phyloP scores from a whole-genome alignment of 768 basidiomycete species.

The Boletus reticulatus region DNA sequence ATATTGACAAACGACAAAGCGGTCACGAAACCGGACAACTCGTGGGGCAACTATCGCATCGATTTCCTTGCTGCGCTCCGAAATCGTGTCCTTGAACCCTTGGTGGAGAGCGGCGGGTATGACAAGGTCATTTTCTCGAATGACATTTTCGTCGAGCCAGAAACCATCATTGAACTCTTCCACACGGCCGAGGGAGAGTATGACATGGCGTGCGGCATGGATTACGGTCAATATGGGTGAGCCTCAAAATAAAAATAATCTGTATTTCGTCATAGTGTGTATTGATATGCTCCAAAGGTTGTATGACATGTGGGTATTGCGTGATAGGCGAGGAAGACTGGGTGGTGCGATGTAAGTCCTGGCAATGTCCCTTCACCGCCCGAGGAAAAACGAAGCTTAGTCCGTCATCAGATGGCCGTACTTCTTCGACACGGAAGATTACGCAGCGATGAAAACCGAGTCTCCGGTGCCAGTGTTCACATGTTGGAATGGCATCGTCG shows the following conservation, averaged over 20 bases:
- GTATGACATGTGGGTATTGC: constrained; percentile 25
- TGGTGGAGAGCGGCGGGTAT: constrained; percentile 35
- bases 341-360: constrained; percentile 12
- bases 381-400: neutral
- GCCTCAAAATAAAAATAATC: constrained; percentile 17
- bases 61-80: constrained; percentile 26
- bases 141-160: constrained; percentile 41
- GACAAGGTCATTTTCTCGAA: constrained; percentile 43
- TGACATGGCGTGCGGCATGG: constrained; percentile 44
- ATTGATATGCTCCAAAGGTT: constrained; percentile 8
- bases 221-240: constrained; percentile 35
- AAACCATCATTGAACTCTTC: constrained; percentile 39
- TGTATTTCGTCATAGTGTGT: neutral
- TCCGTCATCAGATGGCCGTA: constrained; percentile 35
- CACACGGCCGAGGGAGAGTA: constrained; percentile 37
- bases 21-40: constrained; percentile 6
- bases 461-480: constrained; percentile 43
- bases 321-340: constrained; percentile 18
- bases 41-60: neutral
- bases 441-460: constrained; percentile 35
- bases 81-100: constrained; percentile 42
- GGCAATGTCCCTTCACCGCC: accelerated
- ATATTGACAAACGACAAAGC: constrained; percentile 11
- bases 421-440: constrained; percentile 38
- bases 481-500: constrained; percentile 47